These are phyloP conservation scores for Bimuria novae-zelandiae DNA, from an alignment of 2,329 filamentous ascomycete species.

Conservation along the genomic window DNA sequence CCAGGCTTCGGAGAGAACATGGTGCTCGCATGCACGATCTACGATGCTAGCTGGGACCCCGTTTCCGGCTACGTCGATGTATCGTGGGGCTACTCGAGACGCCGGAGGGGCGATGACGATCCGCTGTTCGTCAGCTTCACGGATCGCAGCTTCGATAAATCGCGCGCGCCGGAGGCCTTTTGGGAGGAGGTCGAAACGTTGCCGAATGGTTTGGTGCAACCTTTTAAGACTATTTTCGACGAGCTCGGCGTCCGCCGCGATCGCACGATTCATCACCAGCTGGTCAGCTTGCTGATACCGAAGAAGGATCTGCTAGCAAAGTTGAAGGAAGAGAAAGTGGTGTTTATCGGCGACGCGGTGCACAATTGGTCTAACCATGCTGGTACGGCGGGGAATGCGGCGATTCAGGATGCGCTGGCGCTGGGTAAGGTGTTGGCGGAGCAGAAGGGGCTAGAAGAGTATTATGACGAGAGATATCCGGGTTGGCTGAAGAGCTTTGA, in stretches of 20 bases:
- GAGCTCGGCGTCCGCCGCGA: background rate
- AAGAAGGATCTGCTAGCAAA: background rate
- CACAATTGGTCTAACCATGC: constrained; percentile 3
- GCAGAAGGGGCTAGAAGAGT: background rate
- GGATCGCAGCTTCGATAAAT: background rate
- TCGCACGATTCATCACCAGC: background rate
- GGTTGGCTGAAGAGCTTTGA: background rate
- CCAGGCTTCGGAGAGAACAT: background rate
- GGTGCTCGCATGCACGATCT: background rate
- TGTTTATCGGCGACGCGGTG: background rate
- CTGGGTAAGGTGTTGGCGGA: background rate
- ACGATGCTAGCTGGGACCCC: background rate
- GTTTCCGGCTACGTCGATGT: background rate
- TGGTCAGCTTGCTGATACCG: background rate
- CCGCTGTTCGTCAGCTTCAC: background rate
- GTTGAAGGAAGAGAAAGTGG: background rate
- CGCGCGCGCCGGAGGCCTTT: background rate
- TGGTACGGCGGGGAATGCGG: background rate
- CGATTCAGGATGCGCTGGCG: background rate
- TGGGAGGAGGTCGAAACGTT: background rate
- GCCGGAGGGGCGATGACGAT: background rate
- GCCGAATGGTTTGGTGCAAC: background rate
- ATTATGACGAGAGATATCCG: background rate
- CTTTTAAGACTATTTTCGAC: background rate
- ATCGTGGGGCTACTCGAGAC: background rate